Evolutionary conservation across 192 early-diverging fungal genomes (phyloP).

Genomic region (Podila minutissima): DNA sequence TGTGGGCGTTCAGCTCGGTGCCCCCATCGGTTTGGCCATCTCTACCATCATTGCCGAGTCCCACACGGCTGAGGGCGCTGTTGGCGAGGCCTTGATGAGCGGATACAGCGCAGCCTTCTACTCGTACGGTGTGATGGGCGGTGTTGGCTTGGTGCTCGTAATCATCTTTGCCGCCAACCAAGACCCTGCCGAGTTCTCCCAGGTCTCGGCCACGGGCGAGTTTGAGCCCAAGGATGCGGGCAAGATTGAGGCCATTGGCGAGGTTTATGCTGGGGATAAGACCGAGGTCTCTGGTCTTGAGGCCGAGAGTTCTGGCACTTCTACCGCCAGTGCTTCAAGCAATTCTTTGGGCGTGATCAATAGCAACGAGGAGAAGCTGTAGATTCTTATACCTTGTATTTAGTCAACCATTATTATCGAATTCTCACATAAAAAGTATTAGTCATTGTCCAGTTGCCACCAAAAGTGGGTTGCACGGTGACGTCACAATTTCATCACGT

Average conservation of each 20-base stretch:
- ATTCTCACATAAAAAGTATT: no score
- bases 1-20: slow-evolving; percentile 48
- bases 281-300: not conserved
- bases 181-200: slow-evolving; percentile 23
- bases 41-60: slow-evolving; percentile 34
- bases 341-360: not conserved
- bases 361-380: not conserved
- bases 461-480: no score
- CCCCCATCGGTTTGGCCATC: slow-evolving; percentile 49
- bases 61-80: not conserved
- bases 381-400: no score
- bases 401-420: no score
- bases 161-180: slow-evolving; percentile 25
- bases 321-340: not conserved
- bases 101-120: slow-evolving; percentile 35
- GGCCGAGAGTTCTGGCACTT: not conserved
- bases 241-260: not conserved
- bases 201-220: slow-evolving; percentile 2
- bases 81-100: slow-evolving; percentile 12
- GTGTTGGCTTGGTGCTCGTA: slow-evolving; percentile 9
- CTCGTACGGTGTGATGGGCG: slow-evolving; percentile 18
- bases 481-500: no score
- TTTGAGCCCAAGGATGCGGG: not conserved
- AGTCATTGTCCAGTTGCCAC: no score
- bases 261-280: not conserved